A percentile compares a stretch with the other conserved stretches of the same genome.
These are phyloP conservation scores for Biscutella laevigata DNA, from an alignment of 441 rosid species.

Conservation along the genomic window DNA sequence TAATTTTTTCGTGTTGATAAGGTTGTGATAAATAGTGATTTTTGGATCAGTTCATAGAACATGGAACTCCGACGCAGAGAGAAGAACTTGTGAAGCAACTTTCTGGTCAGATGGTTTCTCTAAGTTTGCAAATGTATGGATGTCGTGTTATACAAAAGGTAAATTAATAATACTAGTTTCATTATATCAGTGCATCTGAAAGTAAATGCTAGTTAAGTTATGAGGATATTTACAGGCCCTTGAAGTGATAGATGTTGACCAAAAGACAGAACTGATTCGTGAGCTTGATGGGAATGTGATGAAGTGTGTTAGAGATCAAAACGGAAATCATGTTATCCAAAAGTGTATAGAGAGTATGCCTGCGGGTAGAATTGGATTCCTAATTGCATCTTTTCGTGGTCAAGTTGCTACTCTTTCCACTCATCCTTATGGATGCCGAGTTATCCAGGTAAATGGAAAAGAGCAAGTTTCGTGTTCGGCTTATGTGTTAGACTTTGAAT, in stretches of 20 bases:
- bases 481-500: background rate
- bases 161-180: constrained; percentile 3
- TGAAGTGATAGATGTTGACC: constrained; percentile 91
- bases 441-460: constrained; percentile 63
- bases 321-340: constrained; percentile 95
- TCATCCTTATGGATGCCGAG: constrained; percentile 98
- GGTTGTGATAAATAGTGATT: constrained; percentile 18
- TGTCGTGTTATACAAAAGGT: constrained; percentile 82
- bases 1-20: background rate
- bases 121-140: constrained; percentile 77
- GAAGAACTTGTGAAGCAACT: constrained; percentile 58
- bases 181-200: background rate
- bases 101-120: constrained; percentile 53
- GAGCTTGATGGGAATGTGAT: constrained; percentile 92
- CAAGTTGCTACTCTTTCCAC: constrained; percentile 82
- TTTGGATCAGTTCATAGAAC: constrained; percentile 52
- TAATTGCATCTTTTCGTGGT: constrained; percentile 74
- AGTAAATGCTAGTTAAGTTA: constrained; percentile 1
- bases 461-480: background rate
- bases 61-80: constrained; percentile 56
- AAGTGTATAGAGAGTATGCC: constrained; percentile 90
- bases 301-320: constrained; percentile 94
- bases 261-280: constrained; percentile 58
- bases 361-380: constrained; percentile 59
- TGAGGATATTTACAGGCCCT: constrained; percentile 54